Evolutionary conservation across 2,329 filamentous ascomycete genomes (phyloP).

Genomic region (Paracoccidioides lutzii): DNA sequence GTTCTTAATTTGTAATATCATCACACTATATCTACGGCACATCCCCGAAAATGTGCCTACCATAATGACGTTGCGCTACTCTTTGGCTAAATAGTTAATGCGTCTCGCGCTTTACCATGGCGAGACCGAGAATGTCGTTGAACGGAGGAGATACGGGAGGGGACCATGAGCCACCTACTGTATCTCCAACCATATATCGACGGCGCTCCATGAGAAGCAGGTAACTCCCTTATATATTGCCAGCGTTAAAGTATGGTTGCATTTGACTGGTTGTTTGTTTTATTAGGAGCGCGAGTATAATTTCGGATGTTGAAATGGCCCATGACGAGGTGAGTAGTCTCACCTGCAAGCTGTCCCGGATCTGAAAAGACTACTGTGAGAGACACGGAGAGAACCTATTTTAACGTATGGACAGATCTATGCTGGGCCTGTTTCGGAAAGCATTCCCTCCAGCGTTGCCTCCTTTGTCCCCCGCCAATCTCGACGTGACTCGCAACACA

Average conservation of each 20-base stretch:
- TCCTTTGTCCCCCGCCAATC: slow-evolving; percentile 75
- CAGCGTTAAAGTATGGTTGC: neutral
- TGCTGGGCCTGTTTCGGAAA: slow-evolving; percentile 86
- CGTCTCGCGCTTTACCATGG: slow-evolving; percentile 11
- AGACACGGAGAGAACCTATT: slow-evolving; percentile 1
- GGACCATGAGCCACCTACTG: neutral
- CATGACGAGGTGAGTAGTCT: slow-evolving; percentile 62
- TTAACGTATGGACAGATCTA: slow-evolving; percentile 46
- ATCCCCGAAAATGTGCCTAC: neutral
- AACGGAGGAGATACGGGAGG: slow-evolving; percentile 10
- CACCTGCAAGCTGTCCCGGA: neutral
- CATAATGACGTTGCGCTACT: no score
- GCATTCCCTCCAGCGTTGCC: slow-evolving; percentile 85
- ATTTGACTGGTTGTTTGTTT: neutral
- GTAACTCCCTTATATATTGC: slow-evolving; percentile 12
- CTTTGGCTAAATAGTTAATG: no score
- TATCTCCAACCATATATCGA: slow-evolving; percentile 1
- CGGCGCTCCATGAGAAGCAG: slow-evolving; percentile 27
- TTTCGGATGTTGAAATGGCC: slow-evolving; percentile 97
- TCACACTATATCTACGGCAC: neutral
- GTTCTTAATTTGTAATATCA: no score
- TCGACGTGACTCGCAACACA: slow-evolving; percentile 71
- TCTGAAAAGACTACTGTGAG: slow-evolving; percentile 10
- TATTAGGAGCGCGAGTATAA: slow-evolving; percentile 46
- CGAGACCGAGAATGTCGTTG: slow-evolving; percentile 15